These are phyloP conservation scores for Microdochium bolleyi DNA, from an alignment of 2,329 filamentous ascomycete genomes.

Conservation along the genomic window DNA sequence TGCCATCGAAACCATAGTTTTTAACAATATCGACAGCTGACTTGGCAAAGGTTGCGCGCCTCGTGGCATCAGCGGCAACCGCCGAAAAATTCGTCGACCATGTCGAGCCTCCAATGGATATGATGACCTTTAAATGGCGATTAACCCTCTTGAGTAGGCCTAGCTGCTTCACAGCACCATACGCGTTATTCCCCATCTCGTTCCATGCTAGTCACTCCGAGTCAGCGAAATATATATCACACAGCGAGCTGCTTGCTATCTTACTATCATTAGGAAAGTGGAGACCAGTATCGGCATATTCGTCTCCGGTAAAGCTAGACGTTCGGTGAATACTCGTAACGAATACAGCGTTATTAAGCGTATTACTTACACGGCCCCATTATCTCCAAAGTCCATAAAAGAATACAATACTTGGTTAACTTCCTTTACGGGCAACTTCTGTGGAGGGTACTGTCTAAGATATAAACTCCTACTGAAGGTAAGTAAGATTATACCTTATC, in stretches of 20 bases:
- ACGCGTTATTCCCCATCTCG: constrained; percentile 61
- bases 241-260: constrained; percentile 8
- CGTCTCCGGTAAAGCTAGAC: constrained; percentile 53
- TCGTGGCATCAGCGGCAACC: constrained; percentile 54
- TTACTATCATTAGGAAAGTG: constrained; percentile 62
- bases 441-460: constrained; percentile 61
- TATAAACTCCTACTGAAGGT: constrained; percentile 58
- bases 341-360: constrained; percentile 6
- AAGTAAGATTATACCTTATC: too few species aligned
- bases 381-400: constrained; percentile 66
- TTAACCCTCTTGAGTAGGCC: constrained; percentile 70
- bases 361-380: constrained; percentile 60
- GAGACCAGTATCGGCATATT: constrained; percentile 63
- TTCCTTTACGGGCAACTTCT: constrained; percentile 59
- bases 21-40: constrained; percentile 62
- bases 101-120: constrained; percentile 82
- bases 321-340: background rate
- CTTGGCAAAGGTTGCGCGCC: constrained; percentile 59
- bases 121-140: constrained; percentile 69
- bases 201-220: constrained; percentile 38
- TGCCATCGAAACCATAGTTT: constrained; percentile 55
- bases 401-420: constrained; percentile 74
- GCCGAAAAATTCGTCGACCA: constrained; percentile 69
- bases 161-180: constrained; percentile 75
- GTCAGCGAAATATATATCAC: background rate